phyloP scores from a whole-genome alignment of 345 rosid species.

The Jatropha curcas region DNA sequence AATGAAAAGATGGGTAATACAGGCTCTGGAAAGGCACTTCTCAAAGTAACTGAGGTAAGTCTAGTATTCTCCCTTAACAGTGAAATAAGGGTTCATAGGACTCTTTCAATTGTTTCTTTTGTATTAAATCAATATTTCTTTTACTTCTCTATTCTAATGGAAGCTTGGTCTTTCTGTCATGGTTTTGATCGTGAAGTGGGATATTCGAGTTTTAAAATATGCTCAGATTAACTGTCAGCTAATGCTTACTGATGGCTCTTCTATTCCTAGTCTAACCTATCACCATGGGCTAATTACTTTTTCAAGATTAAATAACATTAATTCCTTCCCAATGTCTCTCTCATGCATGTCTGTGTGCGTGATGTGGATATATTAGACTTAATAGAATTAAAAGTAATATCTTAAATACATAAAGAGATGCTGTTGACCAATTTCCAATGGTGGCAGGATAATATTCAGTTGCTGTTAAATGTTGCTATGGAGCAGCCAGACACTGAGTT shows the following conservation, averaged over 20 bases:
- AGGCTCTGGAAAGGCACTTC: constrained; percentile 89
- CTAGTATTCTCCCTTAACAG: neutral
- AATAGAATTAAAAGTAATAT: neutral
- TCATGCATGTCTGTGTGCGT: too few species aligned
- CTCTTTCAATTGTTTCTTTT: neutral
- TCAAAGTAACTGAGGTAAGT: constrained; percentile 94
- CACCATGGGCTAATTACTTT: too few species aligned
- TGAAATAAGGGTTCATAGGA: too few species aligned
- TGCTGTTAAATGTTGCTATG: constrained; percentile 66
- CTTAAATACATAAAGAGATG: neutral
- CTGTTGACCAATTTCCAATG: constrained; percentile 24
- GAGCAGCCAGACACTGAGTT: constrained; percentile 83
- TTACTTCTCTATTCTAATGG: neutral
- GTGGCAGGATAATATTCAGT: constrained; percentile 79
- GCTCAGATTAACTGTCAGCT: neutral
- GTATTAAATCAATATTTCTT: neutral
- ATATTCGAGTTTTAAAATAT: neutral
- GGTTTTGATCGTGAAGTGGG: too few species aligned
- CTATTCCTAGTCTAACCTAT: neutral
- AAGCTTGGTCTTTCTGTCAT: neutral
- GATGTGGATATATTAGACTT: neutral
- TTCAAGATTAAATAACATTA: neutral
- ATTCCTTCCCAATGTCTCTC: neutral
- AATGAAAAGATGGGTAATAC: constrained; percentile 61
- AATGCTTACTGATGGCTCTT: neutral